Base-by-base conservation (phyloP, 768 basidiomycete genomes). In the Russula lepida region DNA sequence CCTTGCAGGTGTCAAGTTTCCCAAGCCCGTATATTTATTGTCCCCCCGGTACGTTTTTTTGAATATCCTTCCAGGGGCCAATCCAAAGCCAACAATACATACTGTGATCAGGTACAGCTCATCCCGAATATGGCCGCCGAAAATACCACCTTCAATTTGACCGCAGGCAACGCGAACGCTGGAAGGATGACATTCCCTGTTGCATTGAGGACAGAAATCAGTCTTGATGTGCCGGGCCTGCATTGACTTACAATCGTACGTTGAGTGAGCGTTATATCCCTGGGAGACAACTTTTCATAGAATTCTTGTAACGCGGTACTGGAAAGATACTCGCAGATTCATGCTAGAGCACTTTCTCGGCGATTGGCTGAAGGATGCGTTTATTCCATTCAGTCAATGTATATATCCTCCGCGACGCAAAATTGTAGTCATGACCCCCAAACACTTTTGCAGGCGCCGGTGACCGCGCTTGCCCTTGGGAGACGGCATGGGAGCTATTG, bases 191-290 rank as follows among this genome's bases (percentile, higher is more conserved):
- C 69, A 0, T 67, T 82, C 8, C 73, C 74, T 11, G 68, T 82
- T 43, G 80, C 79, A 4, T 73, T 76, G 57, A 79, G 76, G 37
- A 73, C 75, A 9, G 49, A 64, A 9, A 59, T 83, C 23, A 51
- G 60, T 0, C 66, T 82, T 13, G 68, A 75, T 64, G 69, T 73
- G 1, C 66, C 72, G 21, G 81, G 73, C 9, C 57, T 81, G 30
- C 81, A 83, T 62, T n/a, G n/a, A n/a, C n/a, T n/a, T 76, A 81
- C 59, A 83, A 82, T 65, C 79, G 81, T 81, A 69, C 23, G 56
- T 33, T 17, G 8, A n/a, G 8, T 25, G 0, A 8, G 2, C n/a
- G 19, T 19, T 5, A 9, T 4, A 2, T n/a, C n/a, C n/a, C n/a
- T n/a, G n/a, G n/a, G 25, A 4, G 15, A n/a, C 2, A 23, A 2